These are phyloP conservation scores for Solanum appendiculatum DNA, from an alignment of 257 asterid genomes.

Conservation along the genomic window DNA sequence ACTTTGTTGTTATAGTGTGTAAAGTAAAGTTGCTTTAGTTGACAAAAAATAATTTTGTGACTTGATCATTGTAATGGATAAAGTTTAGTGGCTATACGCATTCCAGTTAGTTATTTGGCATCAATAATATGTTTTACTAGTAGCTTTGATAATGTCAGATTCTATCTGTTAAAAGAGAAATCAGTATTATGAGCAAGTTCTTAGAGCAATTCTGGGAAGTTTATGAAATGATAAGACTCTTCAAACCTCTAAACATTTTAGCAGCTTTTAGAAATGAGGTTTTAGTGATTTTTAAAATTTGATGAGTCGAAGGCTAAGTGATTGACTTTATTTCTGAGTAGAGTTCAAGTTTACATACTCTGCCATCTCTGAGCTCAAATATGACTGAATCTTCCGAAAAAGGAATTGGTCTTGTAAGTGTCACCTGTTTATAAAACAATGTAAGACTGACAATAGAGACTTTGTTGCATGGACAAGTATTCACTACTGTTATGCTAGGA, in stretches of 20 bases:
- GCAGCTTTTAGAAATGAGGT: not conserved
- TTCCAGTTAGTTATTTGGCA: not conserved
- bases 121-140: not conserved
- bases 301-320: not conserved
- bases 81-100: not conserved
- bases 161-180: not conserved
- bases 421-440: slow-evolving; percentile 33
- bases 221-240: not conserved
- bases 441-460: not conserved
- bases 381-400: slow-evolving; percentile 55
- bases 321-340: not conserved
- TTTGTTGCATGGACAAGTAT: not conserved
- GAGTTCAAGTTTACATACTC: slow-evolving; percentile 43
- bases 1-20: not conserved
- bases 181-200: not conserved
- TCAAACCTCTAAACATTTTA: not conserved
- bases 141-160: not conserved
- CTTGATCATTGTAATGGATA: not conserved
- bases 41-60: not conserved
- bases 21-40: not conserved
- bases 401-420: slow-evolving; percentile 58
- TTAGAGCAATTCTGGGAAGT: not conserved
- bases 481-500: not conserved
- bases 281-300: not conserved
- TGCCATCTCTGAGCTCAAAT: slow-evolving; percentile 75